phyloP scores from a whole-genome alignment of 1,284 basidiomycete genomes.

The Cutaneotrichosporon mucoides region DNA sequence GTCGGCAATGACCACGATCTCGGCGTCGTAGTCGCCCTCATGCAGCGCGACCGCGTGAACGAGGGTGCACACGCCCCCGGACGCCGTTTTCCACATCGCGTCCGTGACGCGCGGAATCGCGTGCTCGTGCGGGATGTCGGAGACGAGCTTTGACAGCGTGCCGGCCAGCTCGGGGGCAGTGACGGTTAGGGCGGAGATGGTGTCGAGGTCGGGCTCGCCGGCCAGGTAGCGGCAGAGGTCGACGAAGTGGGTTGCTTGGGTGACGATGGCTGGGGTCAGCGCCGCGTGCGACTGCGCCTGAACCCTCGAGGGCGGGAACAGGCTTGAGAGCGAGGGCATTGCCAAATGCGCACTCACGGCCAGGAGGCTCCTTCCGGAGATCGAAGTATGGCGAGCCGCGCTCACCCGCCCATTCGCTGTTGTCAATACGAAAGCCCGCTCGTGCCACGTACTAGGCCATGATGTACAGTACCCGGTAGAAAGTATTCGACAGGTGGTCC shows the following conservation, averaged over 20 bases:
- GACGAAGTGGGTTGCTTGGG: slow-evolving; percentile 20
- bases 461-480: not conserved
- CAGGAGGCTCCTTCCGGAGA: slow-evolving; percentile 16
- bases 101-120: slow-evolving; percentile 23
- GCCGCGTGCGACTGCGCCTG: too few species aligned
- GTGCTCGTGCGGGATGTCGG: slow-evolving; percentile 1
- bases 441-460: not conserved
- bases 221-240: slow-evolving; percentile 7
- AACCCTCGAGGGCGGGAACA: too few species aligned
- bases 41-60: slow-evolving; percentile 23
- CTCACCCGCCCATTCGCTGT: not conserved
- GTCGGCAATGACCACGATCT: slow-evolving; percentile 26
- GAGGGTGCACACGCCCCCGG: slow-evolving; percentile 19
- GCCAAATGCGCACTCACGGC: slow-evolving; percentile 16
- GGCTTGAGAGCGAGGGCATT: too few species aligned
- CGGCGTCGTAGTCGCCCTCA: slow-evolving; percentile 25
- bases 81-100: slow-evolving; percentile 23
- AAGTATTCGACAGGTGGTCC: too few species aligned
- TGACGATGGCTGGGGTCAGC: slow-evolving; percentile 15
- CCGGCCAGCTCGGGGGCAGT: not conserved
- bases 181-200: not conserved
- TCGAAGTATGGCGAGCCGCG: slow-evolving; percentile 20
- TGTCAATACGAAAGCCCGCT: not conserved
- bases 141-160: slow-evolving; percentile 2
- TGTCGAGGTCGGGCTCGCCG: slow-evolving; percentile 1